These are phyloP conservation scores for Arthrobotrys entomopaga DNA, from an alignment of 2,329 filamentous ascomycete species.

Conservation along the genomic window DNA sequence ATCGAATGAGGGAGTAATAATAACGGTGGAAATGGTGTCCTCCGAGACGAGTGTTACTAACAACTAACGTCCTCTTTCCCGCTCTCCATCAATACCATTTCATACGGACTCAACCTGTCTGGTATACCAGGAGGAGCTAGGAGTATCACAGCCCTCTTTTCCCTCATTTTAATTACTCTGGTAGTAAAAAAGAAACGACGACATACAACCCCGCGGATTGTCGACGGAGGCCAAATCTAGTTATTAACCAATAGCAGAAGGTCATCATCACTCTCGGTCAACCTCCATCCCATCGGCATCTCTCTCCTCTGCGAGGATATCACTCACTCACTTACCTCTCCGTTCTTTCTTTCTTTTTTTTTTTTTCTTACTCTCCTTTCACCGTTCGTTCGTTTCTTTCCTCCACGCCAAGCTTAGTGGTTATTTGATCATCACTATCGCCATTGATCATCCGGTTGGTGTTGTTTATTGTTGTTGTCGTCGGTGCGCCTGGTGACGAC, in stretches of 20 bases:
- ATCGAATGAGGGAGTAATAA: not conserved
- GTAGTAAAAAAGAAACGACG: slow-evolving; percentile 14
- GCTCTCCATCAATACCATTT: not conserved
- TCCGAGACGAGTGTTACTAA: not conserved
- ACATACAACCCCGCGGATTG: slow-evolving; percentile 2
- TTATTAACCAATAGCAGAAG: slow-evolving; percentile 12
- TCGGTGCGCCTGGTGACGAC: too few relatives aligned
- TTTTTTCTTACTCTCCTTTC: slow-evolving; percentile 32
- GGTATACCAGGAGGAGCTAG: too few relatives aligned
- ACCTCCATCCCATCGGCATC: too few relatives aligned
- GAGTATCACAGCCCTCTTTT: slow-evolving; percentile 3
- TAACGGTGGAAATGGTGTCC: slow-evolving; percentile 22
- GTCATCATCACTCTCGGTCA: too few relatives aligned
- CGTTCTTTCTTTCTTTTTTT: slow-evolving; percentile 13
- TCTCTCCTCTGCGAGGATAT: slow-evolving; percentile 49
- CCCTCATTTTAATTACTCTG: slow-evolving; percentile 41
- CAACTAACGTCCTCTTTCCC: slow-evolving; percentile 3
- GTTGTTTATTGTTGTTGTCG: not conserved
- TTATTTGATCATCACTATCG: not conserved
- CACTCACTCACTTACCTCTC: slow-evolving; percentile 26
- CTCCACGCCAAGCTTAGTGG: not conserved
- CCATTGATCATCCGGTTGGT: slow-evolving; percentile 4
- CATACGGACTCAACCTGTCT: too few relatives aligned
- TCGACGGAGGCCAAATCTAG: not conserved
- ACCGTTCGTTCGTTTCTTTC: not conserved